Percentiles rank a stretch among this genome's conserved stretches.
phyloP scores from a whole-genome alignment of 257 asterid species.

The Penstemon davidsonii region DNA sequence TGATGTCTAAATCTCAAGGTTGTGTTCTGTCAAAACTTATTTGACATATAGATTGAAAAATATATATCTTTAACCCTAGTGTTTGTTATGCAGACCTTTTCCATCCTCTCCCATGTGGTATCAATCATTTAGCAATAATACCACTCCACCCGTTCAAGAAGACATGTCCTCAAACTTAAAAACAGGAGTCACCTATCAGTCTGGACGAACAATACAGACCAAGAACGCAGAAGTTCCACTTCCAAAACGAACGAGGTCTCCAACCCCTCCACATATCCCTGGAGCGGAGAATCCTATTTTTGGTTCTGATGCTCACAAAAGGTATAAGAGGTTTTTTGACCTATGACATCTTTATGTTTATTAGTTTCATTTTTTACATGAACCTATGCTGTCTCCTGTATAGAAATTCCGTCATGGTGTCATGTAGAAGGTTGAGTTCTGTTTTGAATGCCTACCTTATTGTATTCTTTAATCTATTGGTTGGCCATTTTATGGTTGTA shows the following conservation, averaged over 20 bases:
- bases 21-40: conserved; percentile 5
- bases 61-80: not conserved
- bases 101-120: conserved; percentile 39
- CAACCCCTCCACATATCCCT: conserved; percentile 43
- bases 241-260: conserved; percentile 76
- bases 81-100: conserved; percentile 45
- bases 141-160: conserved; percentile 39
- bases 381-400: not conserved
- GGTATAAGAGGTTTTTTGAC: conserved; percentile 38
- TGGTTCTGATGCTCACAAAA: conserved; percentile 38
- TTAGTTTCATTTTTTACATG: conserved; percentile 3
- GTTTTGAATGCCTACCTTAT: not conserved
- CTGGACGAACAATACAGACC: conserved; percentile 45
- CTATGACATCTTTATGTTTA: conserved; percentile 11
- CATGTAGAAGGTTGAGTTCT: conserved; percentile 11
- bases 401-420: conserved; percentile 4
- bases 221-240: conserved; percentile 51
- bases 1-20: conserved; percentile 5
- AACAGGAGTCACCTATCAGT: conserved; percentile 35
- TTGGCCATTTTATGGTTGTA: conserved; percentile 22
- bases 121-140: conserved; percentile 41
- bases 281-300: conserved; percentile 38
- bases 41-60: not conserved
- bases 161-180: conserved; percentile 34
- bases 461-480: conserved; percentile 11